Evolutionary conservation across 805 yeast genomes (phyloP).

Genomic region (Lachancea meyersii): DNA sequence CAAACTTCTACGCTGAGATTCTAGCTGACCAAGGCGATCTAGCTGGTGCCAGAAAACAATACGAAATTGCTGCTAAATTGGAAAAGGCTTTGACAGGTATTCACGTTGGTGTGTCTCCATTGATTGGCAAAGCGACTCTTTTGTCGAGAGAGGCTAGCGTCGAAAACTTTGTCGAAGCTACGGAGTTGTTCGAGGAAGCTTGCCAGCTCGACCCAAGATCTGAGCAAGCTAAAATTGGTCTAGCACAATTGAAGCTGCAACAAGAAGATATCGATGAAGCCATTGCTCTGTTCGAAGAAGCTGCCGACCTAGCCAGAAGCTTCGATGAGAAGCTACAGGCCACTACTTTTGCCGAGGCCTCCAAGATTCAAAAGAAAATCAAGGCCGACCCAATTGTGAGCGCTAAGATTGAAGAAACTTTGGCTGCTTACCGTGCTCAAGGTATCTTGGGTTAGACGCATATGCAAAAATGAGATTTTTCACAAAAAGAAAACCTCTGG

Average conservation of each 20-base stretch:
- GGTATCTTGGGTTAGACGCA: conserved; percentile 20
- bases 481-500: no score
- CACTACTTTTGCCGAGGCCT: conserved; percentile 85
- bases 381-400: conserved; percentile 61
- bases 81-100: conserved; percentile 64
- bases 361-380: conserved; percentile 79
- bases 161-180: conserved; percentile 49
- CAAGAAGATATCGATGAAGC: conserved; percentile 79
- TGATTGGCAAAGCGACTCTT: conserved; percentile 81
- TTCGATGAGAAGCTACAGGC: conserved; percentile 86
- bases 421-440: conserved; percentile 37
- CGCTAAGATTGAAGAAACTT: conserved; percentile 55
- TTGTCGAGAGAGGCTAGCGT: conserved; percentile 47
- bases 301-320: conserved; percentile 76
- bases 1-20: conserved; percentile 93
- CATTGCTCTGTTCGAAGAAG: conserved; percentile 70
- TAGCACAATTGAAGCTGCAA: conserved; percentile 87
- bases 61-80: conserved; percentile 77
- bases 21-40: conserved; percentile 74
- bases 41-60: conserved; percentile 69
- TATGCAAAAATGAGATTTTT: not conserved
- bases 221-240: conserved; percentile 82
- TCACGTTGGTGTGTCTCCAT: conserved; percentile 82
- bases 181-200: conserved; percentile 64
- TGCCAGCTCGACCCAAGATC: conserved; percentile 78